Evolutionary conservation across 2,329 filamentous ascomycete species (phyloP).

Genomic region (Paraphaeosphaeria sporulosa): DNA sequence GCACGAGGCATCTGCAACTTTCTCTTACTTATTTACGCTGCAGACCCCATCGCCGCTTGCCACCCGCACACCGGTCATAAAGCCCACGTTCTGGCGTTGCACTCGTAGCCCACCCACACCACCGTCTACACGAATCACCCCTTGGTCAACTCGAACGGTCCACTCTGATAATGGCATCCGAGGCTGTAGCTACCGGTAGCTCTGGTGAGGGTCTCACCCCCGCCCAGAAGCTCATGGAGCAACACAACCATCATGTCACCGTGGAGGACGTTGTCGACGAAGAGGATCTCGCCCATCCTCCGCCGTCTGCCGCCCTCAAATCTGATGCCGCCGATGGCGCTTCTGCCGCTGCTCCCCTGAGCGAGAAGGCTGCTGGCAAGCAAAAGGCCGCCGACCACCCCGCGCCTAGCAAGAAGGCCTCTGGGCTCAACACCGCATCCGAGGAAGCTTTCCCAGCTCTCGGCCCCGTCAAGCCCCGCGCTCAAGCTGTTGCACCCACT

Average conservation of each 20-base stretch:
- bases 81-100: conserved; percentile 32
- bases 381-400: conserved; percentile 65
- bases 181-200: conserved; percentile 41
- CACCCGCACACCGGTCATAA: not conserved
- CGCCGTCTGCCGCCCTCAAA: conserved; percentile 55
- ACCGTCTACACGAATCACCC: conserved; percentile 46
- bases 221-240: conserved; percentile 69
- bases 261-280: conserved; percentile 86
- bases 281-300: conserved; percentile 69
- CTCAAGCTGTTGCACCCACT: conserved; percentile 69
- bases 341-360: conserved; percentile 57
- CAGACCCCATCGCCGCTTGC: not conserved
- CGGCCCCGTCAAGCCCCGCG: conserved; percentile 72
- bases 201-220: conserved; percentile 49
- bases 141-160: conserved; percentile 49
- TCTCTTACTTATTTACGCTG: not conserved
- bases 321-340: conserved; percentile 26
- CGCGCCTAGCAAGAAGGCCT: conserved; percentile 42
- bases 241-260: conserved; percentile 71
- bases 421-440: conserved; percentile 78
- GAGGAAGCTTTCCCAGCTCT: conserved; percentile 95
- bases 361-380: conserved; percentile 73
- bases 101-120: conserved; percentile 33
- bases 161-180: conserved; percentile 50
- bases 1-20: not conserved